Percentiles rank a stretch among this genome's conserved stretches.
These are phyloP conservation scores for Lepidium didymum DNA, from an alignment of 345 rosid genomes.

Conservation along the genomic window DNA sequence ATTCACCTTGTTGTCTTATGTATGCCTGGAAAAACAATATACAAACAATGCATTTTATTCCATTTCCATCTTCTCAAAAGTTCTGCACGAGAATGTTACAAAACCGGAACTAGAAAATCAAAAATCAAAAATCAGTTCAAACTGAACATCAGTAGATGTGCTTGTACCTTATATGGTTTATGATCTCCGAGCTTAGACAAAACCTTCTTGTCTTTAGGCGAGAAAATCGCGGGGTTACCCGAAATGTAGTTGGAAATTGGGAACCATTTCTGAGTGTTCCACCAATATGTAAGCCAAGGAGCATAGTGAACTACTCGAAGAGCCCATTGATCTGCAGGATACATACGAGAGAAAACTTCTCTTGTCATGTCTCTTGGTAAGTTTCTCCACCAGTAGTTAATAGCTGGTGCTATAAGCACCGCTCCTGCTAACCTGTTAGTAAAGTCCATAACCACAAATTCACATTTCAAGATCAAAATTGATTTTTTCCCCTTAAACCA, in stretches of 20 bases:
- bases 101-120: neutral
- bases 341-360: slow-evolving; percentile 29
- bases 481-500: neutral
- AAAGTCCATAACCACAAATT: neutral
- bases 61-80: neutral
- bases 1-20: slow-evolving; percentile 49
- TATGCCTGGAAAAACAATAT: slow-evolving; percentile 19
- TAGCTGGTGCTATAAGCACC: slow-evolving; percentile 35
- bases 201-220: slow-evolving; percentile 32
- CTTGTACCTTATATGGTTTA: slow-evolving; percentile 15
- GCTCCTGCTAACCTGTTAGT: slow-evolving; percentile 49
- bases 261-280: slow-evolving; percentile 54
- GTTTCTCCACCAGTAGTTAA: slow-evolving; percentile 58
- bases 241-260: slow-evolving; percentile 31
- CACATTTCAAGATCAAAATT: neutral
- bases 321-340: slow-evolving; percentile 49
- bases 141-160: neutral
- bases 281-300: slow-evolving; percentile 52
- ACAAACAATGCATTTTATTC: neutral
- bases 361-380: slow-evolving; percentile 34
- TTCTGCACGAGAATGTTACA: too few relatives aligned
- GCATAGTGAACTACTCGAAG: slow-evolving; percentile 41
- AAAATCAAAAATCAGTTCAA: neutral
- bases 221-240: slow-evolving; percentile 21
- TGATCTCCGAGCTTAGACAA: slow-evolving; percentile 17